These are phyloP conservation scores for Suhomyces tanzawaensis DNA, from an alignment of 805 yeast species.

Conservation along the genomic window DNA sequence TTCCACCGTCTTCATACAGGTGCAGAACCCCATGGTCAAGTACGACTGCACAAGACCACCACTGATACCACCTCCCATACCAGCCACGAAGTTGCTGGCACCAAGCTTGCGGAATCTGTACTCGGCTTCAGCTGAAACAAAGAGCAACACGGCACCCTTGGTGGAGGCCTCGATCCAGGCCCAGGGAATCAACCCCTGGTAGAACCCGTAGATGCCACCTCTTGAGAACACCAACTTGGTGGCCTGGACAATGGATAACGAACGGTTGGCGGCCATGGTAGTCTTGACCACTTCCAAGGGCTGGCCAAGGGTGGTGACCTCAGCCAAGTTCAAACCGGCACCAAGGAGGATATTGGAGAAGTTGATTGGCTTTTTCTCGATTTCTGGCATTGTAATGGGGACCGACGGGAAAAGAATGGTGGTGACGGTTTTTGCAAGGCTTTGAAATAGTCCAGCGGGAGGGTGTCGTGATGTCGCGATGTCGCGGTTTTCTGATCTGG, in stretches of 20 bases:
- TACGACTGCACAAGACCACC: constrained; percentile 98
- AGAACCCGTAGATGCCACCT: constrained; percentile 90
- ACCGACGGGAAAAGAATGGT: background rate
- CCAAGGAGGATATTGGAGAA: constrained; percentile 90
- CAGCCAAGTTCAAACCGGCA: constrained; percentile 89
- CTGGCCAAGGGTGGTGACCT: constrained; percentile 92
- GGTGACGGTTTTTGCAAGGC: background rate
- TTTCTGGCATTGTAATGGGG: constrained; percentile 16
- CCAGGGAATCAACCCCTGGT: constrained; percentile 98
- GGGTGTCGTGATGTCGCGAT: background rate
- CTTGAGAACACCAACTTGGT: constrained; percentile 81
- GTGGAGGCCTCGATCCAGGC: constrained; percentile 99
- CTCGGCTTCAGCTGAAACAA: constrained; percentile 91
- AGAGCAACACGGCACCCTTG: constrained; percentile 92
- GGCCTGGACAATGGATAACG: constrained; percentile 63
- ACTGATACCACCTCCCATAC: constrained; percentile 92
- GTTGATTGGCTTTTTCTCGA: constrained; percentile 82
- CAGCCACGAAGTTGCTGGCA: constrained; percentile 66
- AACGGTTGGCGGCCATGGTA: constrained; percentile 96
- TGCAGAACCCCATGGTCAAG: constrained; percentile 95
- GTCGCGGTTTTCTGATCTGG: background rate
- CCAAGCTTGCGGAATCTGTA: constrained; percentile 67
- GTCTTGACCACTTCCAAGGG: constrained; percentile 95
- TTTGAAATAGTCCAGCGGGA: too few species aligned
- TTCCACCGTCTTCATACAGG: constrained; percentile 98